Conservation (phyloP, 305 asterid species). For the Fraxinus baroniana region DNA sequence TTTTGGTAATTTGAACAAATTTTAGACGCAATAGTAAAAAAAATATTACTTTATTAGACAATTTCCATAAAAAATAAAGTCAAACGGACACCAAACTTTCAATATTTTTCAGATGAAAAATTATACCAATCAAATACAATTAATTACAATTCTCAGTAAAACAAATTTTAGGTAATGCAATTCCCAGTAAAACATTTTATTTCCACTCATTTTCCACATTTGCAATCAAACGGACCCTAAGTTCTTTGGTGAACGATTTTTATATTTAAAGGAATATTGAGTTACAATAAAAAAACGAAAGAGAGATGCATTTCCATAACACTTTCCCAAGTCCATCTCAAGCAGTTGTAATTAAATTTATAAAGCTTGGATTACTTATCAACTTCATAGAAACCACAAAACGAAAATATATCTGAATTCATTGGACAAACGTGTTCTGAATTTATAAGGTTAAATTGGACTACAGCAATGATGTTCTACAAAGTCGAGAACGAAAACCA, state of each 20-base stretch:
- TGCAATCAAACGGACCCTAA: too few species aligned
- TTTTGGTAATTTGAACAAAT: too few species aligned
- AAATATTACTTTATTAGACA: too few species aligned
- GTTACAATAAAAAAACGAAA: neutral
- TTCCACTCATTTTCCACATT: too few species aligned
- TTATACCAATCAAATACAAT: too few species aligned
- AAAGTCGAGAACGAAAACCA: neutral
- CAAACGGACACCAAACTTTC: too few species aligned
- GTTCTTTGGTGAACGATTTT: neutral
- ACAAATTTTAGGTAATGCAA: too few species aligned
- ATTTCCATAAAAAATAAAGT: too few species aligned
- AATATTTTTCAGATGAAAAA: too few species aligned
- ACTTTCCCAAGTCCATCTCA: neutral
- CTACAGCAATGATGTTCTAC: neutral
- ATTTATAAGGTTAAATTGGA: neutral
- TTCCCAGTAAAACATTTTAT: too few species aligned
- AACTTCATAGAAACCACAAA: neutral
- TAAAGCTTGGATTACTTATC: neutral
- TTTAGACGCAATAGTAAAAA: too few species aligned
- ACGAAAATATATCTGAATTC: neutral
- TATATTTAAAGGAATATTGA: neutral
- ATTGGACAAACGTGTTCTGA: neutral
- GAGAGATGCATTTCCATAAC: neutral
- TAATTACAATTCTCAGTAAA: too few species aligned
- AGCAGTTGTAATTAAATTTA: neutral